Conservation (phyloP, 1,139 yeast species). For the Suhomyces anneliseae region DNA sequence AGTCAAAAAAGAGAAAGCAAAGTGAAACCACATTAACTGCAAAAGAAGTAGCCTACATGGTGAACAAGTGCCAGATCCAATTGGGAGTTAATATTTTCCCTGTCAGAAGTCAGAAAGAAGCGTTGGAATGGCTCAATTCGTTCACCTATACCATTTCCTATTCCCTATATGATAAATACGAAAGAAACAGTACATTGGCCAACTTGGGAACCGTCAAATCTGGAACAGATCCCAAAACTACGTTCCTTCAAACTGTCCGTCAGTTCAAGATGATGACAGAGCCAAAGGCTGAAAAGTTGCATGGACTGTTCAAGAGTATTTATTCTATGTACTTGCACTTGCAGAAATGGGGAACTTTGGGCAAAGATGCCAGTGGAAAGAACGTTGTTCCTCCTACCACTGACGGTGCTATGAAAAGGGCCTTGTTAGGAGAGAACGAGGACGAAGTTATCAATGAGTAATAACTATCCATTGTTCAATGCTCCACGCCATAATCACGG, state of each 20-base stretch:
- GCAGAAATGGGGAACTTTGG: slow-evolving; percentile 25
- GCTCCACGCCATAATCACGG: no score
- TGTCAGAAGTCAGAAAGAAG: slow-evolving; percentile 47
- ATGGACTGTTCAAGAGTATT: slow-evolving; percentile 38
- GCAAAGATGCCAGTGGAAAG: slow-evolving; percentile 36
- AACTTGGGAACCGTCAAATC: slow-evolving; percentile 56
- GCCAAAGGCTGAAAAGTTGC: slow-evolving; percentile 37
- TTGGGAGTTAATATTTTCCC: slow-evolving; percentile 48
- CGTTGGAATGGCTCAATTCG: slow-evolving; percentile 53
- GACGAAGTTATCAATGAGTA: slow-evolving; percentile 33
- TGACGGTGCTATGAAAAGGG: slow-evolving; percentile 45
- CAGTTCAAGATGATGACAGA: slow-evolving; percentile 60
- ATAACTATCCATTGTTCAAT: neutral
- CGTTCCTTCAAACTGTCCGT: slow-evolving; percentile 49
- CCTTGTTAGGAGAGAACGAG: slow-evolving; percentile 54
- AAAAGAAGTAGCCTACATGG: slow-evolving; percentile 35
- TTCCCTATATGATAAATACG: slow-evolving; percentile 54
- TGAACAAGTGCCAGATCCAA: slow-evolving; percentile 31
- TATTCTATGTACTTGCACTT: slow-evolving; percentile 35
- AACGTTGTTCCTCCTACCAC: slow-evolving; percentile 38
- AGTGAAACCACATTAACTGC: slow-evolving; percentile 26
- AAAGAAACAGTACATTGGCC: slow-evolving; percentile 53
- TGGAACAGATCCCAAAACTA: slow-evolving; percentile 47
- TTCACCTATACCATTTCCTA: slow-evolving; percentile 57
- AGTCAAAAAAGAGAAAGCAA: slow-evolving; percentile 4